Evolutionary conservation across 2,329 filamentous ascomycete genomes (phyloP).

Genomic region (Aspergillus uvarum): DNA sequence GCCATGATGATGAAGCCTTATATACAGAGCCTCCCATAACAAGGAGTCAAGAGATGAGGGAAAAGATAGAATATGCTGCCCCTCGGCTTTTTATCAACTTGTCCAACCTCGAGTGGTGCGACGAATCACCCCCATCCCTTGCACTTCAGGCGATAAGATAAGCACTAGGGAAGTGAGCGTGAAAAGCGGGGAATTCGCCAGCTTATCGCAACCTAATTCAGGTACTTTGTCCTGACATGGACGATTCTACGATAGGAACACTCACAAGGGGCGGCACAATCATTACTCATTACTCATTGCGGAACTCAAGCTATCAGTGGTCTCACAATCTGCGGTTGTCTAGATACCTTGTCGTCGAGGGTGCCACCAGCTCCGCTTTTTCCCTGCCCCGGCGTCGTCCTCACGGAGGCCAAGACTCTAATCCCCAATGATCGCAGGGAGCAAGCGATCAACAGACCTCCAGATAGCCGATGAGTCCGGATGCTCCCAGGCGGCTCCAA

Average conservation of each 20-base stretch:
- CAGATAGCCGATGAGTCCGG: conserved; percentile 11
- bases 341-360: no score
- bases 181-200: background rate
- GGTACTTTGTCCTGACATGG: no score
- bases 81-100: background rate
- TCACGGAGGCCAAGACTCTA: background rate
- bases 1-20: background rate
- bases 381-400: no score
- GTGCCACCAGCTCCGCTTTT: no score
- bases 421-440: background rate
- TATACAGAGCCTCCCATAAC: background rate
- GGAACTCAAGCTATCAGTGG: background rate
- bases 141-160: background rate
- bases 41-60: no score
- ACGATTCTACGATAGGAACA: no score
- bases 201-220: background rate
- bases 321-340: no score
- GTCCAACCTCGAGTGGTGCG: background rate
- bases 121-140: background rate
- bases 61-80: background rate
- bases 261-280: no score
- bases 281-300: no score
- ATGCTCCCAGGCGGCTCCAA: conserved; percentile 29
- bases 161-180: no score
- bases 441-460: background rate